Evolutionary conservation across 257 asterid species (phyloP).

Genomic region (Striga asiatica): DNA sequence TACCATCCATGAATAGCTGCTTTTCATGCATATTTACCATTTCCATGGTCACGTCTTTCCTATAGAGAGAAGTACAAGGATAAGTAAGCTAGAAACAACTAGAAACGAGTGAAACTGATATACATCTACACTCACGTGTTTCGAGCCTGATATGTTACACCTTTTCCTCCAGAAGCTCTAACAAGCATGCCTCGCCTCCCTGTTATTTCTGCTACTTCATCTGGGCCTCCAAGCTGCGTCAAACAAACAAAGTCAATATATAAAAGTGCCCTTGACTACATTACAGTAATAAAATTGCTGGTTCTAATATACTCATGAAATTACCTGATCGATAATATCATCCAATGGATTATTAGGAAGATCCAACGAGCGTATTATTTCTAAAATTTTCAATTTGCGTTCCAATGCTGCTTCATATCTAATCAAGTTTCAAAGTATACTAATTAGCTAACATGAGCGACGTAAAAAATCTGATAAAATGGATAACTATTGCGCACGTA

Average conservation of each 20-base stretch:
- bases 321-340: constrained; percentile 94
- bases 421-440: constrained; percentile 17
- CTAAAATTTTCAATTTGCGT: constrained; percentile 60
- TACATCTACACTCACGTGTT: constrained; percentile 71
- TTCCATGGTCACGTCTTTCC: constrained; percentile 95
- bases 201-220: constrained; percentile 90
- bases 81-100: constrained; percentile 18
- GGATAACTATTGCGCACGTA: not conserved
- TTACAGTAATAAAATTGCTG: not conserved
- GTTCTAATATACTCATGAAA: constrained; percentile 2
- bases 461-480: constrained; percentile 9
- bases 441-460: constrained; percentile 11
- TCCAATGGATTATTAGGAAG: constrained; percentile 98
- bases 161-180: constrained; percentile 83
- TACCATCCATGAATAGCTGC: constrained; percentile 88
- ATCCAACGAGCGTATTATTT: constrained; percentile 75
- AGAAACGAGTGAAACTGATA: constrained; percentile 7
- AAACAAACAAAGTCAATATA: constrained; percentile 14
- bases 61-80: constrained; percentile 21
- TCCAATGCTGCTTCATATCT: constrained; percentile 84
- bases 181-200: constrained; percentile 98
- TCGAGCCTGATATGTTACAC: constrained; percentile 91
- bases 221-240: constrained; percentile 94
- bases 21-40: constrained; percentile 99
- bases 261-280: not conserved